These are phyloP conservation scores for Rhodotorula sp. DNA, from an alignment of 1,284 basidiomycete species.

Conservation along the genomic window DNA sequence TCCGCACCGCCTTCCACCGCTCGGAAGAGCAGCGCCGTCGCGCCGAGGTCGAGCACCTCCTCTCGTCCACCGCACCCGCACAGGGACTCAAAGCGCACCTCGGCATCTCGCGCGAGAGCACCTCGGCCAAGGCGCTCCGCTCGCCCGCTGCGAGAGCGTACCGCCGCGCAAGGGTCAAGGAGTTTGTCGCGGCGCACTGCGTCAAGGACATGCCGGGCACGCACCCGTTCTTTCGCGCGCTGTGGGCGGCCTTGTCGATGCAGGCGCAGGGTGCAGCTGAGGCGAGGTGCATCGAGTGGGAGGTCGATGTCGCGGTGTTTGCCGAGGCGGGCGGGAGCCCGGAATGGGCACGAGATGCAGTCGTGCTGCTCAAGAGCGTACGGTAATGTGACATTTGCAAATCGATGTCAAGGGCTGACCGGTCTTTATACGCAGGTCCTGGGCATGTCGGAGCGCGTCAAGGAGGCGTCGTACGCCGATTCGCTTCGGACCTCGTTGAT, in stretches of 20 bases:
- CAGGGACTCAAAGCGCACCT: constrained; percentile 14
- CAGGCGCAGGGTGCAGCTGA: constrained; percentile 35
- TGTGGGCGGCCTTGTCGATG: constrained; percentile 37
- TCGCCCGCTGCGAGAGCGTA: constrained; percentile 7
- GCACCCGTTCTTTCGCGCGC: constrained; percentile 38
- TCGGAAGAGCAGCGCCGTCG: constrained; percentile 18
- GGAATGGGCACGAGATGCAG: constrained; percentile 33
- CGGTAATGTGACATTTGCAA: background rate
- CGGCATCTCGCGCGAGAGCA: constrained; percentile 16
- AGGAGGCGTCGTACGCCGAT: constrained; percentile 12
- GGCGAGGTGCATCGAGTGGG: constrained; percentile 40
- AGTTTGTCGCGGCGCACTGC: constrained; percentile 28
- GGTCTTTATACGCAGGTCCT: constrained; percentile 12
- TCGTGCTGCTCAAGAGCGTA: constrained; percentile 42
- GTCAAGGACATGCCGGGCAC: constrained; percentile 20
- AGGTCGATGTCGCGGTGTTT: constrained; percentile 42
- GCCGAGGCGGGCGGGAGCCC: constrained; percentile 39
- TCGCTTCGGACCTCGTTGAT: constrained; percentile 5
- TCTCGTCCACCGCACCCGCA: constrained; percentile 12
- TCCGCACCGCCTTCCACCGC: constrained; percentile 30
- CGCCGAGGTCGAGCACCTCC: constrained; percentile 5
- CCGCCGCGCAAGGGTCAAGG: constrained; percentile 12
- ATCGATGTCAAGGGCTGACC: too few species aligned
- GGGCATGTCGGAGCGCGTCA: constrained; percentile 31
- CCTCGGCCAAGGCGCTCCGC: constrained; percentile 11